phyloP scores from a whole-genome alignment of 768 basidiomycete genomes.

The Rhodosporidiobolus odoratus region DNA sequence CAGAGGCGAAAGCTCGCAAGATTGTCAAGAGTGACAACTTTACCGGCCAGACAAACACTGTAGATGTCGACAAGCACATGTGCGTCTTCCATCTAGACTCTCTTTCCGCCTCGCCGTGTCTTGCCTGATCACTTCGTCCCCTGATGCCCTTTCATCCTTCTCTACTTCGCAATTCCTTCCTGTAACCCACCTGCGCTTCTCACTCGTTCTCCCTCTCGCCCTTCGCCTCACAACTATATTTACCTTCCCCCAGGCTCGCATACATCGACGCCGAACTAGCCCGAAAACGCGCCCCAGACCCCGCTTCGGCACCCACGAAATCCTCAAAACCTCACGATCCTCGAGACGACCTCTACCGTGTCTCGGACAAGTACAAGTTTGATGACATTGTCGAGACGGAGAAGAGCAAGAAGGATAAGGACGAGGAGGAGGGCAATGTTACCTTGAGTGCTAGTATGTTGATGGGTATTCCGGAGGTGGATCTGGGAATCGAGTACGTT shows the following conservation, averaged over 20 bases:
- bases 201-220: too few relatives aligned
- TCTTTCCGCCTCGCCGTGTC: not conserved
- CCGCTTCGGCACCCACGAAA: conserved; percentile 5
- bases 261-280: conserved; percentile 93
- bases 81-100: conserved; percentile 50
- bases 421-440: conserved; percentile 79
- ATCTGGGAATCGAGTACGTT: conserved; percentile 95
- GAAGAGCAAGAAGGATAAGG: conserved; percentile 30
- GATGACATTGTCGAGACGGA: conserved; percentile 21
- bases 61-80: conserved; percentile 99
- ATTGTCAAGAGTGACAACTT: conserved; percentile 65
- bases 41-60: conserved; percentile 89
- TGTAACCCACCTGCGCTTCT: not conserved
- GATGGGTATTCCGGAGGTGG: conserved; percentile 95
- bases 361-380: conserved; percentile 55
- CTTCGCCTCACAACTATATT: not conserved
- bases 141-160: not conserved
- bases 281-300: conserved; percentile 57
- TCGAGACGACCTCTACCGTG: conserved; percentile 68
- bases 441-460: conserved; percentile 92
- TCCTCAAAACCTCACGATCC: conserved; percentile 53
- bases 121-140: too few relatives aligned
- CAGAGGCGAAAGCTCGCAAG: conserved; percentile 62
- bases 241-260: conserved; percentile 65
- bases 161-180: not conserved